Evolutionary conservation across 2,329 filamentous ascomycete genomes (phyloP).

Genomic region (Ilyonectria destructans): DNA sequence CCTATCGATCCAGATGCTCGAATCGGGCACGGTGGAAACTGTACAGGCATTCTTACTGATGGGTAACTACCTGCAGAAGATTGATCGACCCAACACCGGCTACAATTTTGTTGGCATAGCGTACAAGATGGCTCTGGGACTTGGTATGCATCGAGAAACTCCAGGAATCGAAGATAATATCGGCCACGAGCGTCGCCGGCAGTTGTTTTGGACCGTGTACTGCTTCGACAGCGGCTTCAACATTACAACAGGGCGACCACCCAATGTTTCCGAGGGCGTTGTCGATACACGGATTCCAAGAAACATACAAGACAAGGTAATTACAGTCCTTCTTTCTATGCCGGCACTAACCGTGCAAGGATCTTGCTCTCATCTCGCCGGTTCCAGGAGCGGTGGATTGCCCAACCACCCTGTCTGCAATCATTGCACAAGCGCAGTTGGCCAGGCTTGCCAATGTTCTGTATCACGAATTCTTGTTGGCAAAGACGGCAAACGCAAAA

Average conservation of each 20-base stretch:
- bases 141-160: slow-evolving; percentile 63
- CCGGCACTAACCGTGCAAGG: not conserved
- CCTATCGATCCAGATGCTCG: slow-evolving; percentile 58
- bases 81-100: slow-evolving; percentile 64
- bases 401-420: slow-evolving; percentile 59
- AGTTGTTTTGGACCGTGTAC: slow-evolving; percentile 56
- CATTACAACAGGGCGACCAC: slow-evolving; percentile 62
- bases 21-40: slow-evolving; percentile 59
- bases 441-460: slow-evolving; percentile 59
- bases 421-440: slow-evolving; percentile 60
- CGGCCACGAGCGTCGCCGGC: slow-evolving; percentile 50
- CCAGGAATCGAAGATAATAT: slow-evolving; percentile 44
- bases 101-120: slow-evolving; percentile 66
- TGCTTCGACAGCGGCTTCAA: slow-evolving; percentile 62
- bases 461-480: slow-evolving; percentile 59
- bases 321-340: not conserved
- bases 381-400: slow-evolving; percentile 51
- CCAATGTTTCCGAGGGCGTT: slow-evolving; percentile 54
- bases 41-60: slow-evolving; percentile 61
- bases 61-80: slow-evolving; percentile 65
- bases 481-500: slow-evolving; percentile 53
- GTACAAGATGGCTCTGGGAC: slow-evolving; percentile 62
- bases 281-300: slow-evolving; percentile 58
- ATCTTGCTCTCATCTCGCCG: slow-evolving; percentile 26
- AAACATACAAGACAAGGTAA: slow-evolving; percentile 60